Percentiles rank a stretch among this genome's conserved stretches.
These are phyloP conservation scores for Alternaria ethzedia DNA, from an alignment of 2,329 filamentous ascomycete genomes.

Conservation along the genomic window DNA sequence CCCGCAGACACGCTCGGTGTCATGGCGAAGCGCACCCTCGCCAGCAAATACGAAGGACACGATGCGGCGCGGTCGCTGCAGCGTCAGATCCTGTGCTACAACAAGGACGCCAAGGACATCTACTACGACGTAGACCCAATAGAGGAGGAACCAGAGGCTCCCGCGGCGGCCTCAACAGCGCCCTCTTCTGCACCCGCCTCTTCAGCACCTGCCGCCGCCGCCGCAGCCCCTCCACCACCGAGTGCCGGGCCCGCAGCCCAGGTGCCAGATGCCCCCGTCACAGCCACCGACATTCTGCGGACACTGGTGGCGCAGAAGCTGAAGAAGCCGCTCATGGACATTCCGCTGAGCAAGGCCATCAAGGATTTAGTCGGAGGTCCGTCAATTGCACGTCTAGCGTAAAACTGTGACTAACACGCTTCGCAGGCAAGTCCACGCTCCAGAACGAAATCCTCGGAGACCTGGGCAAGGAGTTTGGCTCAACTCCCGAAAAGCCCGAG, in stretches of 20 bases:
- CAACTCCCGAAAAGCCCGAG: conserved; percentile 97
- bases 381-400: conserved; percentile 46
- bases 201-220: conserved; percentile 58
- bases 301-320: conserved; percentile 94
- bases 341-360: conserved; percentile 94
- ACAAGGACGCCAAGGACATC: conserved; percentile 98
- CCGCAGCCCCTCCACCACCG: conserved; percentile 63
- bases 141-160: conserved; percentile 73
- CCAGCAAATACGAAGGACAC: conserved; percentile 98
- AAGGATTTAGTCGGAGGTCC: conserved; percentile 97
- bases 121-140: conserved; percentile 98
- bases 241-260: conserved; percentile 85
- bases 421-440: conserved; percentile 89
- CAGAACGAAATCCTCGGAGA: conserved; percentile 99
- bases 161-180: conserved; percentile 54
- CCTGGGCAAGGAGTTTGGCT: conserved; percentile 96
- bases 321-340: conserved; percentile 88
- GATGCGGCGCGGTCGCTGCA: conserved; percentile 96
- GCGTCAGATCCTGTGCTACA: conserved; percentile 98
- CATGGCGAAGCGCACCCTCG: conserved; percentile 95
- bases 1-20: conserved; percentile 95
- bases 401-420: conserved; percentile 20
- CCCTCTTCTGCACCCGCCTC: conserved; percentile 58
- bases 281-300: conserved; percentile 87
- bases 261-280: conserved; percentile 84